Conservation (phyloP, 805 yeast genomes). For the Torulaspora indica region DNA sequence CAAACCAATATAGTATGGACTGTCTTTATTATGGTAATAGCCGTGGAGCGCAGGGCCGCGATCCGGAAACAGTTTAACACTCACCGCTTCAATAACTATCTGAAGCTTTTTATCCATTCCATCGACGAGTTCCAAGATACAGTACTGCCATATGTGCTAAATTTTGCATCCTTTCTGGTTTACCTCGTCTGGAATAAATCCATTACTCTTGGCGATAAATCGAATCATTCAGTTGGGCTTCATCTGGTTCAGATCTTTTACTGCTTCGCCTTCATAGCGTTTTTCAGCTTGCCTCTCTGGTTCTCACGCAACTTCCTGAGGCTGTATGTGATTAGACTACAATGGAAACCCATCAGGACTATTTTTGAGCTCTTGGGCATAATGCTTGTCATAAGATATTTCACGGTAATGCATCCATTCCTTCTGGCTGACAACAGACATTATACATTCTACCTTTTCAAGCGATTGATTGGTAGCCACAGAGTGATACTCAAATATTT, state of each 20-base stretch:
- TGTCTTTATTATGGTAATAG: slow-evolving; percentile 50
- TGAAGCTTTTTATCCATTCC: slow-evolving; percentile 38
- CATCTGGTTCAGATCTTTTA: slow-evolving; percentile 83
- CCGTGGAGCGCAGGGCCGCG: slow-evolving; percentile 49
- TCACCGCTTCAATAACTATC: slow-evolving; percentile 37
- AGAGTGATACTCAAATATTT: slow-evolving; percentile 44
- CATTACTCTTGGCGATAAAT: slow-evolving; percentile 86
- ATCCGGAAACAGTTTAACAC: slow-evolving; percentile 40
- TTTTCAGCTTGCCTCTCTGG: slow-evolving; percentile 78
- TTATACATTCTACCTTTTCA: slow-evolving; percentile 81
- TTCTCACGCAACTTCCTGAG: slow-evolving; percentile 41
- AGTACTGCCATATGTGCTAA: slow-evolving; percentile 49
- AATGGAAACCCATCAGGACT: slow-evolving; percentile 28
- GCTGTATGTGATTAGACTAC: slow-evolving; percentile 38
- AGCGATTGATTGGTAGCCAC: slow-evolving; percentile 48
- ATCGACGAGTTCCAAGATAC: slow-evolving; percentile 35
- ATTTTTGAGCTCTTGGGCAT: slow-evolving; percentile 38
- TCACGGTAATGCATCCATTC: slow-evolving; percentile 83
- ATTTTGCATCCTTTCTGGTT: slow-evolving; percentile 47
- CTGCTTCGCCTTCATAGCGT: slow-evolving; percentile 56
- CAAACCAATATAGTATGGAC: slow-evolving; percentile 93
- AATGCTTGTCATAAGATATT: slow-evolving; percentile 46
- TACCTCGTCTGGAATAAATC: slow-evolving; percentile 73
- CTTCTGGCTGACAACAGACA: slow-evolving; percentile 92
- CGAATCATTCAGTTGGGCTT: slow-evolving; percentile 65